Conservation (phyloP, 75 land plant species). For the Pinus taeda region DNA sequence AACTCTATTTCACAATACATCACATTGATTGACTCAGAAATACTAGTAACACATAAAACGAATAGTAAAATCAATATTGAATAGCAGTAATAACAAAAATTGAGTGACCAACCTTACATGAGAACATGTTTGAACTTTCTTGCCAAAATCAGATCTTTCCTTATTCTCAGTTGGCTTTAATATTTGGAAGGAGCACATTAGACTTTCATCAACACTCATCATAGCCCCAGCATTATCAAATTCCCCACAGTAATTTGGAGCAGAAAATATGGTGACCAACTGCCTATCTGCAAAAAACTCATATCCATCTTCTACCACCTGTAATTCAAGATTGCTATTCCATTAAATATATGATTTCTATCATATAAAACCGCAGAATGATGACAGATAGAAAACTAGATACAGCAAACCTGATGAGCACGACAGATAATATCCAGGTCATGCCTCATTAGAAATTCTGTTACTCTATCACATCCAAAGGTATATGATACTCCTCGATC, state of each 20-base stretch:
- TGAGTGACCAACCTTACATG: no score
- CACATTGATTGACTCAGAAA: no score
- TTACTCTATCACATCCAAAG: conserved; percentile 71
- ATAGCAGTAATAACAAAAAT: no score
- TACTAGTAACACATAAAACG: no score
- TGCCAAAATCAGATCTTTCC: conserved; percentile 24
- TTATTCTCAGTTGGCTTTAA: conserved; percentile 39
- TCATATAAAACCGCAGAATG: no score
- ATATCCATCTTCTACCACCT: conserved; percentile 68
- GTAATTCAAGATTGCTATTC: conserved; percentile 3
- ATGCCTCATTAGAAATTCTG: conserved; percentile 65
- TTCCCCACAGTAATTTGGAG: conserved; percentile 60
- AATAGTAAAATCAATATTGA: no score
- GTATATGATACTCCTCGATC: conserved; percentile 85
- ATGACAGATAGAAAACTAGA: no score
- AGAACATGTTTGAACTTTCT: background rate
- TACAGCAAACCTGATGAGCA: conserved; percentile 70
- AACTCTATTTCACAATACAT: no score
- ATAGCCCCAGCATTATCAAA: conserved; percentile 57
- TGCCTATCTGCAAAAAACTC: conserved; percentile 65
- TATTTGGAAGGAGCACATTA: conserved; percentile 59
- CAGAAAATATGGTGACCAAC: conserved; percentile 55
- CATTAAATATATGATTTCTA: background rate
- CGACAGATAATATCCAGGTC: conserved; percentile 86
- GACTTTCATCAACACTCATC: conserved; percentile 51